Base-by-base conservation (phyloP, 208 protist species). In the Angomonas ambiguus region DNA sequence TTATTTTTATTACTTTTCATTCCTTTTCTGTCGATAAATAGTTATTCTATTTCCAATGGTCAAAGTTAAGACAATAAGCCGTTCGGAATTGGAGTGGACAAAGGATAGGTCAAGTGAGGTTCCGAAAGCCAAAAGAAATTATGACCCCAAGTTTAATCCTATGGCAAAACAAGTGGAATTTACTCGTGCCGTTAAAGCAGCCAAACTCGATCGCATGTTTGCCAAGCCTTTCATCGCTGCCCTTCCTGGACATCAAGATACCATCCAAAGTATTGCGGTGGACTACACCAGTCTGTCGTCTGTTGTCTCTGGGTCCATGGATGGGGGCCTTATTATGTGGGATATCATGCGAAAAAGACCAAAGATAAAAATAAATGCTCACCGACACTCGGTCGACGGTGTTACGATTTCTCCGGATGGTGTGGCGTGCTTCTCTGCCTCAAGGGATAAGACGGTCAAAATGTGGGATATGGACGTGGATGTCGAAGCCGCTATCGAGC, bases 121-220 rank as follows among this genome's bases (percentile, higher is more conserved):
- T 18, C 79, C 85, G 0, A 84, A 82, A 48, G 87, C 94, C 6
- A 94, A 96, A 62, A 83, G 96, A 25, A 98, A 98, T 64, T 87
- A 92, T 64, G 92, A 98, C 67, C 96, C 88, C 0, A 92, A 88
- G 65, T 88, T 95, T 32, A 97, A 98, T 71, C 95, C 97, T 2
- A 98, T 98, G 85, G 92, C 97, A 41, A 95, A 97, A 70, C 93
- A 97, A 70, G 79, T 97, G 4, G 97, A 99, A 76, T 99, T 99
- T 74, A 96, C 87, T 11, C 86, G 98, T 33, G 97, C 98, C 24
- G 80, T 99, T 25, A 91, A 94, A 68, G 93, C 97, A 11, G 89
- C 88, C 5, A 99, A 99, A 68, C 76, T 98, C 53, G 97, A 98
- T 72, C 86, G 92, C 24, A 93, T 98, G 80, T 99, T 99, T 79